Evolutionary conservation across 305 asterid species (phyloP), one percentile per base, ranked within the genome.

Genomic region (Vinca major): DNA sequence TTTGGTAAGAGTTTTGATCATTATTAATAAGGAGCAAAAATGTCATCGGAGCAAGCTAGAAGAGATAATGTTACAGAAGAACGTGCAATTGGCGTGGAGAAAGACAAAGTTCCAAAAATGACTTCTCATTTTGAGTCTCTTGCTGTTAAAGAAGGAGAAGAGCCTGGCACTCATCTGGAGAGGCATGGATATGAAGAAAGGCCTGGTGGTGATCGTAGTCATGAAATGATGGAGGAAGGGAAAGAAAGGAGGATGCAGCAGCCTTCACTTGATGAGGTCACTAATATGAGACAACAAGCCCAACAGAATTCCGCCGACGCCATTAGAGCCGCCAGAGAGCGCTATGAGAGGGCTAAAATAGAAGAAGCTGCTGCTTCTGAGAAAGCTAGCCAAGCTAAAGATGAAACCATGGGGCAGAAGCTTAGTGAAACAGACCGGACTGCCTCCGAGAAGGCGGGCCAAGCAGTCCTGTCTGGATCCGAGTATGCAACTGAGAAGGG

Each of bases 221-320:
- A 26, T 26, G 45, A 5, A 47, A 13, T 0, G 44, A n/a, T n/a
- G 17, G 51, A 36, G 14, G 53, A 56, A 33, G 54, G 44, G 61
- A 69, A 26, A n/a, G 70, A 72, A 33, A 69, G 52, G n/a, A n/a
- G n/a, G n/a, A n/a, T n/a, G n/a, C n/a, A n/a, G 48, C 78, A 26
- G 33, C 33, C 76, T 1, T 78, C 92, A 0, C 58, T 91, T 75
- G 95, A 91, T 63, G 96, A 91, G 75, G 68, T 87, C 3, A 74
- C 89, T 0, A 72, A 75, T 3, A 26, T 81, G 67, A 83, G 95
- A 70, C 80, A 74, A 19, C 39, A 74, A 5, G 96, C 95, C 8
- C 97, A 91, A 64, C 88, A 88, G 80, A 86, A 83, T 0, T 87
- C 93, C 0, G 52, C 62, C 48, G 88, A 87, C 13, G 84, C 91